Conservation (phyloP, 306 rosid species). For the Fragaria iinumae region DNA sequence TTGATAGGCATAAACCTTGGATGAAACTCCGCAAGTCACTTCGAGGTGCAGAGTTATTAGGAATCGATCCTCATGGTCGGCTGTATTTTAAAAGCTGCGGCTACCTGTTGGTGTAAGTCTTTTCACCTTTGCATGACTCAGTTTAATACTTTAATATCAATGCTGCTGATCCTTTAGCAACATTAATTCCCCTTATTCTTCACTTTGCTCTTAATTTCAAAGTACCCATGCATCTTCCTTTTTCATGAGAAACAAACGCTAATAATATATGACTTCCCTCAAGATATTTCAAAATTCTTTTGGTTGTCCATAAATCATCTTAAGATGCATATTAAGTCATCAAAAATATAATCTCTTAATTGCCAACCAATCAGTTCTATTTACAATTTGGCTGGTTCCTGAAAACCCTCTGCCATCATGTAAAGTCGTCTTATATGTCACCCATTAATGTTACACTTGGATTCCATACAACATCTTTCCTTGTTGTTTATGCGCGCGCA, state of each 20-base stretch:
- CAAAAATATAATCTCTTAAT: not conserved
- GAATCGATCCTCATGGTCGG: slow-evolving; percentile 82
- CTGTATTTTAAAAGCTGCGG: slow-evolving; percentile 73
- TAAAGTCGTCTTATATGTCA: not conserved
- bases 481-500: not conserved
- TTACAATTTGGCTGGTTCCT: not conserved
- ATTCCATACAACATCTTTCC: not conserved
- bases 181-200: not conserved
- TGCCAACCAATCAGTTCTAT: not conserved
- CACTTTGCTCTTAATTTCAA: not conserved
- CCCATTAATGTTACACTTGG: not conserved
- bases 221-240: not conserved
- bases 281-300: not conserved
- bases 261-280: not conserved
- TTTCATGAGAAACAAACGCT: not conserved
- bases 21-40: slow-evolving; percentile 66
- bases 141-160: slow-evolving; percentile 13
- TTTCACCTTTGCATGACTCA: slow-evolving; percentile 25
- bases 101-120: slow-evolving; percentile 90
- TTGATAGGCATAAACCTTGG: slow-evolving; percentile 57
- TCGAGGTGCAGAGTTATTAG: slow-evolving; percentile 87
- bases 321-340: not conserved
- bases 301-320: not conserved
- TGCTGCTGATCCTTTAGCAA: slow-evolving; percentile 12
- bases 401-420: not conserved